These are phyloP conservation scores for Eucalyptus tenuipes DNA, from an alignment of 345 rosid species.

Conservation along the genomic window DNA sequence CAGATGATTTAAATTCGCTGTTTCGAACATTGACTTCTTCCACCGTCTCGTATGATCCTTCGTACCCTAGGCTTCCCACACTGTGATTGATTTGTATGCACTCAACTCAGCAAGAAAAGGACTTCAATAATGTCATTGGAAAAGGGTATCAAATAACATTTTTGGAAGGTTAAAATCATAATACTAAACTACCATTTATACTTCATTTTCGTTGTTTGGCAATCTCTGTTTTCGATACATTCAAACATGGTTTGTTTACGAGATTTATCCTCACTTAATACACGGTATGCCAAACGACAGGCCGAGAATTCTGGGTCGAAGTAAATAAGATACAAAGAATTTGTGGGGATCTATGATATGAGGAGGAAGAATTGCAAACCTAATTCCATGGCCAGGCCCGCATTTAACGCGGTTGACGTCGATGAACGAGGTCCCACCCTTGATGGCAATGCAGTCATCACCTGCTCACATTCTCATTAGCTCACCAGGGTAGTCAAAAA, in stretches of 20 bases:
- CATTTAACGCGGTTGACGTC: not conserved
- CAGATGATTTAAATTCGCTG: slow-evolving; percentile 5
- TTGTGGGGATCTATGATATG: not conserved
- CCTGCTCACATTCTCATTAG: not conserved
- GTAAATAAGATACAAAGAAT: not conserved
- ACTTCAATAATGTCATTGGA: not conserved
- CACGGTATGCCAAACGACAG: not conserved
- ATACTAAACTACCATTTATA: not conserved
- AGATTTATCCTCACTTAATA: not conserved
- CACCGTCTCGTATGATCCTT: slow-evolving; percentile 7
- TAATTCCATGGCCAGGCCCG: slow-evolving; percentile 29
- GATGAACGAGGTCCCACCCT: not conserved
- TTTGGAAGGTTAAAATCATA: not conserved
- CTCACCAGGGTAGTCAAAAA: not conserved
- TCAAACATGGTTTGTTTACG: not conserved
- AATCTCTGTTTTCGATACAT: not conserved
- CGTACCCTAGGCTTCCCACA: slow-evolving; percentile 17
- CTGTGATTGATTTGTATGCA: not conserved
- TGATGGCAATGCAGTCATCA: slow-evolving; percentile 21
- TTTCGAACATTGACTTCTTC: slow-evolving; percentile 18
- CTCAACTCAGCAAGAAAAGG: not conserved
- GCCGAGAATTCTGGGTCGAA: not conserved
- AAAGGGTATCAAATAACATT: not conserved
- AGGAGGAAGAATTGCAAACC: not conserved
- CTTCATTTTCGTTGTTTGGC: not conserved